A percentile compares a stretch with the other conserved stretches of the same genome.
These are phyloP conservation scores for Volvox africanus DNA, from an alignment of 139 green algal genomes.

Conservation along the genomic window DNA sequence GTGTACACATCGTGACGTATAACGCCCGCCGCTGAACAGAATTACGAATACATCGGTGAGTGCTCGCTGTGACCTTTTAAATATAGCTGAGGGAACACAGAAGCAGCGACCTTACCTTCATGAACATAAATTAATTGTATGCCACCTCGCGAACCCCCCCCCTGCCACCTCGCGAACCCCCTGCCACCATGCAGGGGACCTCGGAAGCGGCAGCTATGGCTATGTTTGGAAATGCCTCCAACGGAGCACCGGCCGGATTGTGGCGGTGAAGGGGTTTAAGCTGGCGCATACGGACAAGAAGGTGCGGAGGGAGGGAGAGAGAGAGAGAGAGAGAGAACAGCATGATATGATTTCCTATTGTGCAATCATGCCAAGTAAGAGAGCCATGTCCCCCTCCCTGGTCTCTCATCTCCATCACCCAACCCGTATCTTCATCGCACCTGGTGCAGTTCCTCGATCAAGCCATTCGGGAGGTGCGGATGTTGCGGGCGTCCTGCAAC, in stretches of 20 bases:
- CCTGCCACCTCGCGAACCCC: neutral
- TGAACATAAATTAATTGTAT: neutral
- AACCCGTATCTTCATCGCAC: neutral
- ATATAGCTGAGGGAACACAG: neutral
- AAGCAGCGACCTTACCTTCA: neutral
- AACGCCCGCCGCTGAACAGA: neutral
- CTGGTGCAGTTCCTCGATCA: slow-evolving; percentile 53
- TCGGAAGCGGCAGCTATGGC: slow-evolving; percentile 57
- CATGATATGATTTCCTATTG: too few species aligned
- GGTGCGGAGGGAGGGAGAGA: neutral
- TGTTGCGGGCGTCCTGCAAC: slow-evolving; percentile 41
- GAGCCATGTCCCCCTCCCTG: neutral
- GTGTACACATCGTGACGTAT: too few species aligned
- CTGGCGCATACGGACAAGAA: slow-evolving; percentile 56
- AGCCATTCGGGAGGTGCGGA: slow-evolving; percentile 53
- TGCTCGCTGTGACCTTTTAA: neutral
- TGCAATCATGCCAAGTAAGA: too few species aligned
- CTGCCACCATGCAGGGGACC: neutral
- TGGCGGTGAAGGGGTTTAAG: slow-evolving; percentile 68
- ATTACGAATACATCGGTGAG: slow-evolving; percentile 47
- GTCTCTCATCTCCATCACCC: neutral
- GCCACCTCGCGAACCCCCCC: neutral
- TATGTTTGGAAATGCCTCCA: slow-evolving; percentile 58
- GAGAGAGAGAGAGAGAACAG: too few species aligned
- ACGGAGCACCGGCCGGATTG: slow-evolving; percentile 31